Base-by-base conservation (phyloP, 2,329 filamentous ascomycete genomes). In the Ceratocystis albifundus region DNA sequence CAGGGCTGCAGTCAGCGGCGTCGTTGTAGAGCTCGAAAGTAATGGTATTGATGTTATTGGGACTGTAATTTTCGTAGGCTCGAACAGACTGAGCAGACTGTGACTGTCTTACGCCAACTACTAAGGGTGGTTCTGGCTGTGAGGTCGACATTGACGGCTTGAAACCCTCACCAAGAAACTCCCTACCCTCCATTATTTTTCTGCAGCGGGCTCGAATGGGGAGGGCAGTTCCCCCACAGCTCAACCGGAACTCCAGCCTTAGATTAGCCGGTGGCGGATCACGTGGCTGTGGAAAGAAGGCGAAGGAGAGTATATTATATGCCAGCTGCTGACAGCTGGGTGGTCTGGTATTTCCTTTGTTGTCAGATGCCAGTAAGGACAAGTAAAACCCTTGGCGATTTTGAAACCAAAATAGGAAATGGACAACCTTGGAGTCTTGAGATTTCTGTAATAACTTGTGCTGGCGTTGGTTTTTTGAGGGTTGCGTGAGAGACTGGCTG, bases 131-230 rank as follows among this genome's bases (percentile, higher is more conserved):
- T 61, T 64, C 44, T 66, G 61, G 41, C 53, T 68, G 64, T 55
- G 67, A 66, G 61, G 64, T 53, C 64, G 67, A 68, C 67, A 68
- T 68, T 68, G 67, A 68, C 64, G 61, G 61, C 64, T 64, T 65
- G 64, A 53, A 63, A 68, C 61, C 61, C 64, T 68, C 67, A 48
- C 59, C 62, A 55, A 53, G 62, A 62, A 55, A 61, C 44, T 66
- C 64, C 64, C 64, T 66, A 61, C 65, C 67, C 53, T 68, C 64
- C 67, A 68, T 66, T 68, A 66, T 68, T 66, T 66, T 68, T 64
- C 44, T 61, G 61, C 64, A 66, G 64, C 50, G 64, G 66, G 64
- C 63, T 68, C 46, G 22, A 48, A 67, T 67, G 62, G 64, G 64
- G 61, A 53, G 66, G 41, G 57, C 63, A 65, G 46, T 66, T 68